Conservation (phyloP, 2,329 filamentous ascomycete genomes). For the Aphanocladium album region DNA sequence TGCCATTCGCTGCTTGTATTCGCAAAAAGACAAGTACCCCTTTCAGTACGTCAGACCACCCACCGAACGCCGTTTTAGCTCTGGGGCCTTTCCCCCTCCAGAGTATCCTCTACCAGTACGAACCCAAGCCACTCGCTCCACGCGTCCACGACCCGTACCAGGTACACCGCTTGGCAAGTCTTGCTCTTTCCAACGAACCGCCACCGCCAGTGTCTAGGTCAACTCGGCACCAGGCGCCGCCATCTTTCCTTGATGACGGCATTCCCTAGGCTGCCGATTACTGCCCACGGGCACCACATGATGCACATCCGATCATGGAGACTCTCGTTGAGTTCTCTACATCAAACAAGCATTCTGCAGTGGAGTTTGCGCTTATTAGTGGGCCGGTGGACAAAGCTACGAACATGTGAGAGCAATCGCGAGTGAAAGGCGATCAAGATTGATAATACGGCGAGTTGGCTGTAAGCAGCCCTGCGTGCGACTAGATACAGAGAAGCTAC, state of each 20-base stretch:
- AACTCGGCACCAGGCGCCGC: too few species aligned
- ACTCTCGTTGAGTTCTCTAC: too few species aligned
- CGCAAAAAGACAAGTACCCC: background rate
- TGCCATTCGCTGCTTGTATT: too few species aligned
- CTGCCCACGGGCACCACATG: background rate
- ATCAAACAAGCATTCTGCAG: too few species aligned
- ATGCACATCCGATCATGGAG: too few species aligned
- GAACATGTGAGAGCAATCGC: background rate
- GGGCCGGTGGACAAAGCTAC: background rate
- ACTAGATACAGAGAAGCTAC: background rate
- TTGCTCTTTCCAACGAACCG: background rate
- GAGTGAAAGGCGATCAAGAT: too few species aligned
- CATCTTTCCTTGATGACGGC: background rate
- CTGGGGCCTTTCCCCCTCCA: background rate
- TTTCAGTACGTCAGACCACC: background rate
- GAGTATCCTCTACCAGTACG: conserved; percentile 3
- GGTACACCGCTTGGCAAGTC: conserved; percentile 1
- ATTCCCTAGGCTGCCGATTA: background rate
- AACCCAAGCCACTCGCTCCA: background rate
- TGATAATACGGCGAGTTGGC: too few species aligned
- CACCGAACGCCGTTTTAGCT: background rate
- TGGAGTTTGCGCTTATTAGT: background rate
- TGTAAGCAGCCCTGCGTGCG: too few species aligned
- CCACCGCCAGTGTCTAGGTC: too few species aligned
- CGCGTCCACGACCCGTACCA: background rate